A percentile compares a stretch with the other conserved stretches of the same genome.
Evolutionary conservation across 352 stramenopile species (phyloP).

Genomic region (Globisporangium acanthophoron): DNA sequence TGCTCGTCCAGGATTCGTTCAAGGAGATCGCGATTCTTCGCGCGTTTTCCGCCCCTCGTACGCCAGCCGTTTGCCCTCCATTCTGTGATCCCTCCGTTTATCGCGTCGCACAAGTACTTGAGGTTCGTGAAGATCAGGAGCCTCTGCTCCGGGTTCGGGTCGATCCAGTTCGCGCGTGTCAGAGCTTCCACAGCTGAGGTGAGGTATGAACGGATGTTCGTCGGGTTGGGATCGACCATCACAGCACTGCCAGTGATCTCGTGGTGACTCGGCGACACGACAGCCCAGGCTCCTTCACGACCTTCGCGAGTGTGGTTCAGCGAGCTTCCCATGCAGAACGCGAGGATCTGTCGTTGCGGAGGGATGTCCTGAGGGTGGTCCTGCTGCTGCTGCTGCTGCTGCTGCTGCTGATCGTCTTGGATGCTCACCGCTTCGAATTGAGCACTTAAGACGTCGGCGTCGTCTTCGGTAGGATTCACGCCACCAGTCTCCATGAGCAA

Average conservation of each 20-base stretch:
- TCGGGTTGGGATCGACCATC: slow-evolving; percentile 1
- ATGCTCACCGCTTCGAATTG: neutral
- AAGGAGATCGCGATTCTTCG: no score
- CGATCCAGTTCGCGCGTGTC: slow-evolving; percentile 56
- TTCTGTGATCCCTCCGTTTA: slow-evolving; percentile 63
- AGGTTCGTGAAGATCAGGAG: slow-evolving; percentile 78
- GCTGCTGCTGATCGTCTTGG: neutral
- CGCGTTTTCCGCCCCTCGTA: no score
- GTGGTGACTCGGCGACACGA: neutral
- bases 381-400: no score
- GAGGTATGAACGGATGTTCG: slow-evolving; percentile 29
- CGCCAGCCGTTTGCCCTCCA: slow-evolving; percentile 63
- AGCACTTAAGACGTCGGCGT: neutral
- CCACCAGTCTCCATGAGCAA: no score
- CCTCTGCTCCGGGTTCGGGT: slow-evolving; percentile 21
- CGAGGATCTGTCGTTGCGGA: no score
- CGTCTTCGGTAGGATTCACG: no score
- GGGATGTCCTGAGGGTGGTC: no score
- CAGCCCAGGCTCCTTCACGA: neutral
- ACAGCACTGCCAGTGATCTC: neutral
- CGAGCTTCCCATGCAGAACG: neutral
- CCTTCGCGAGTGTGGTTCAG: neutral
- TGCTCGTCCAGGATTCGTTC: no score
- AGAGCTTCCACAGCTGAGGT: slow-evolving; percentile 34
- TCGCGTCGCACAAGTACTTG: slow-evolving; percentile 75